Base-by-base conservation (phyloP, 345 rosid genomes). In the Populus pruinosa region DNA sequence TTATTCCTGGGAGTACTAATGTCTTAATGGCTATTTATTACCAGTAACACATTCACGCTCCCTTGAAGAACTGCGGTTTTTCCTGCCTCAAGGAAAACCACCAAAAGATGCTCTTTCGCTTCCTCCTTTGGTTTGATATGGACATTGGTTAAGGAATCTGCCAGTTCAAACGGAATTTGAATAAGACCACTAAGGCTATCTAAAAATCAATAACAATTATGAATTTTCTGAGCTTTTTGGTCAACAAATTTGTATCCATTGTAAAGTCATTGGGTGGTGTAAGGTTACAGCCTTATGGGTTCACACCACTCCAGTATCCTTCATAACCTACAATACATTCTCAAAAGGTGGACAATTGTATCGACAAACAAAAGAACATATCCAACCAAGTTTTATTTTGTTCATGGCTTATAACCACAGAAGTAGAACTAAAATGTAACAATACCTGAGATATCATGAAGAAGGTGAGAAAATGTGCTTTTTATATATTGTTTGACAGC, bases 51-150 rank as follows among this genome's bases (percentile, higher is more conserved):
- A 87, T 87, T 90, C 84, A 89, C 81, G 84, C 92, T 90, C 89
- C 99, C 99, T 82, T 94, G 92, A 80, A 96, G 91, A 77, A 94
- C 87, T 27, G 89, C 85, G 44, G 81, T 88, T 90, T 88, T 91
- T 86, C 97, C 88, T 67, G 87, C 87, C 82, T 91, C 97, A 80
- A 94, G 76, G 73, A 90, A 88, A 83, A 78, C 85, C 83, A 88
- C 91, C 83, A 96, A 82, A 25, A 86, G 69, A 69, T 87, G 78
- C 75, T 87, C 92, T 71, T 89, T 89, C 49, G 21, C 83, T 80
- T 84, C 88, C 83, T 92, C 97, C 81, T 90, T 91, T 86, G 83
- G 84, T 73, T 81, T 85, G 77, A 76, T 81, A 80, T 87, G 71
- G 49, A 80, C 83, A 77, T 82, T 90, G 70, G 82, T 77, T 72